Percentiles rank a stretch among this genome's conserved stretches.
phyloP scores from a whole-genome alignment of 768 basidiomycete genomes.

The Pleurotus eryngii region DNA sequence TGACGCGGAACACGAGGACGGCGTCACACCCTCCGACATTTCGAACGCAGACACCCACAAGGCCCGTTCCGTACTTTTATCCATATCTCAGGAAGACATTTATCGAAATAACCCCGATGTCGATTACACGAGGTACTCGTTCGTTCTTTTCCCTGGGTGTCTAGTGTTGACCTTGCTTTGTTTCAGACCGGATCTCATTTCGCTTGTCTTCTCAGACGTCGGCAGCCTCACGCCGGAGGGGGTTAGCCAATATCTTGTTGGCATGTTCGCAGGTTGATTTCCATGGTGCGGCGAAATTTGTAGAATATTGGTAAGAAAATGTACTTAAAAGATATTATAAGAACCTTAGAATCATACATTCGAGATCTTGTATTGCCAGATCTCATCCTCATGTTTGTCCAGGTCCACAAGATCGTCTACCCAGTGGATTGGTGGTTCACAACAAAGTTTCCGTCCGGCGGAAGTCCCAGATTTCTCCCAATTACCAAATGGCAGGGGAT shows the following conservation, averaged over 20 bases:
- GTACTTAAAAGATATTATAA: too few species aligned
- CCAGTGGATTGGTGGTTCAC: not conserved
- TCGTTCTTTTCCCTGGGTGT: not conserved
- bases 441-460: not conserved
- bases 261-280: conserved; percentile 78
- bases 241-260: conserved; percentile 92
- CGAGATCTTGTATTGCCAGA: not conserved
- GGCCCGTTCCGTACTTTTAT: conserved; percentile 15
- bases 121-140: conserved; percentile 82
- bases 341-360: not conserved
- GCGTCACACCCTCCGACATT: conserved; percentile 5
- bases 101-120: conserved; percentile 83
- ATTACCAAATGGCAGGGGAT: not conserved
- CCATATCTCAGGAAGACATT: conserved; percentile 81
- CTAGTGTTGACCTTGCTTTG: conserved; percentile 2
- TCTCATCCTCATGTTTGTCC: too few species aligned
- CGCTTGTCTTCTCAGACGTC: conserved; percentile 91
- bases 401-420: too few species aligned
- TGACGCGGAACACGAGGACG: conserved; percentile 9
- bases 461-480: not conserved
- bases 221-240: conserved; percentile 91
- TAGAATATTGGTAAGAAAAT: too few species aligned
- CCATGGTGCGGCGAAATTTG: not conserved
- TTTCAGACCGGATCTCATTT: conserved; percentile 83
- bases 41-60: conserved; percentile 10